Percentiles rank a stretch among this genome's conserved stretches.
These are phyloP conservation scores for Bolboschoenus planiculmis DNA, from an alignment of 176 grass and related monocot genomes.

Conservation along the genomic window DNA sequence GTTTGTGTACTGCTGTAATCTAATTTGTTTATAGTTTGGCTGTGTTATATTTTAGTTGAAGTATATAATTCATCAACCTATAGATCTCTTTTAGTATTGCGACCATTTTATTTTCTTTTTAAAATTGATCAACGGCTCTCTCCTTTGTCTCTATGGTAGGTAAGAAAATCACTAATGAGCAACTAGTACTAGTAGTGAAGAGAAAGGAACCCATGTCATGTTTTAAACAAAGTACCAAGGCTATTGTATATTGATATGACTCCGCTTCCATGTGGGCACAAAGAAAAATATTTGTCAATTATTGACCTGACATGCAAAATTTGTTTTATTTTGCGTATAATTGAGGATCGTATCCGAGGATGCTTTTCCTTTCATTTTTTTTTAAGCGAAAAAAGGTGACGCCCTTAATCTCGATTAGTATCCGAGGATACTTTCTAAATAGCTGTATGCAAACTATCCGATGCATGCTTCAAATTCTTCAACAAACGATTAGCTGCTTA, in stretches of 20 bases:
- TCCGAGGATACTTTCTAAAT: too few relatives aligned
- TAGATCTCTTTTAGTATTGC: not conserved
- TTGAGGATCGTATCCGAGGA: too few relatives aligned
- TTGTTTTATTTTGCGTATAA: not conserved
- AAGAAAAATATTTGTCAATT: not conserved
- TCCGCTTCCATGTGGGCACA: not conserved
- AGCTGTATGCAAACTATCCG: too few relatives aligned
- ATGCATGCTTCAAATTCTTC: not conserved
- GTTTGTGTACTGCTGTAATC: not conserved
- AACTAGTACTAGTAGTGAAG: not conserved
- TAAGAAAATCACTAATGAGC: too few relatives aligned
- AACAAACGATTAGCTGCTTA: not conserved
- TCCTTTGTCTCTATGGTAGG: not conserved
- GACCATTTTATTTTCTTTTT: not conserved
- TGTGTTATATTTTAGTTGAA: not conserved
- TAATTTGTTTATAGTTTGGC: not conserved
- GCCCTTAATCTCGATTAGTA: too few relatives aligned
- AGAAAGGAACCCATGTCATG: not conserved
- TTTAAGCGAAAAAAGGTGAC: too few relatives aligned
- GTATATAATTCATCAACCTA: not conserved
- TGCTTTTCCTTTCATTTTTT: too few relatives aligned
- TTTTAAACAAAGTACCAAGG: not conserved
- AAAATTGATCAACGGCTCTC: not conserved
- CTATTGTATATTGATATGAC: not conserved
- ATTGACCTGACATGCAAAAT: not conserved